These are phyloP conservation scores for Starmera quercuum DNA, from an alignment of 805 yeast genomes.

Conservation along the genomic window DNA sequence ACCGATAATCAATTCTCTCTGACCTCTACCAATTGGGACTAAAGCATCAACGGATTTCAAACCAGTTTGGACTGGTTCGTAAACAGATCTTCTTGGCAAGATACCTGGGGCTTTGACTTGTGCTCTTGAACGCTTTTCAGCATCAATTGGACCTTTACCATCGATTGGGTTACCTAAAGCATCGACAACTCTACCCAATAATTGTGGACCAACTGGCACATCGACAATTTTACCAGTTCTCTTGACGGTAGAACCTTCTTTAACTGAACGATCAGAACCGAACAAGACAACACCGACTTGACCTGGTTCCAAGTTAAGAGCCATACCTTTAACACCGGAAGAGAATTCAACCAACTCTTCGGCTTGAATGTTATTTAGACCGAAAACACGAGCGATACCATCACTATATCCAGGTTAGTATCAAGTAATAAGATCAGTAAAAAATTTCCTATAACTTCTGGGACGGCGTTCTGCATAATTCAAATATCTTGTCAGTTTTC, in stretches of 20 bases:
- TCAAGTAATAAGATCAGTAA: neutral
- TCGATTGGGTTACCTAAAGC: slow-evolving; percentile 99
- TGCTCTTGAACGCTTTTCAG: slow-evolving; percentile 83
- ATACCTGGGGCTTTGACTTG: slow-evolving; percentile 99
- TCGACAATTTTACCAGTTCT: slow-evolving; percentile 99
- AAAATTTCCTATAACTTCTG: slow-evolving; percentile 1
- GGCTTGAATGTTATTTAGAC: slow-evolving; percentile 99
- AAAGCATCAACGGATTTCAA: slow-evolving; percentile 97
- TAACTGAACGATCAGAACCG: slow-evolving; percentile 98
- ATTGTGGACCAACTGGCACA: slow-evolving; percentile 97
- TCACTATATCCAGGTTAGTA: slow-evolving; percentile 60
- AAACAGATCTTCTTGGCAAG: slow-evolving; percentile 97
- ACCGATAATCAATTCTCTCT: slow-evolving; percentile 99
- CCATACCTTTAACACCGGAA: slow-evolving; percentile 99
- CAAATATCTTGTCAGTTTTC: neutral
- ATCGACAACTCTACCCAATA: slow-evolving; percentile 98
- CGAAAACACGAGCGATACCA: slow-evolving; percentile 99
- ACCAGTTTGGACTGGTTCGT: slow-evolving; percentile 99
- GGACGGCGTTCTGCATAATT: neutral
- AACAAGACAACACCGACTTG: slow-evolving; percentile 99
- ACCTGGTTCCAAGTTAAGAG: slow-evolving; percentile 99
- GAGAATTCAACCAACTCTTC: slow-evolving; percentile 99
- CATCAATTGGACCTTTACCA: slow-evolving; percentile 97
- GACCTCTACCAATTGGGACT: slow-evolving; percentile 99
- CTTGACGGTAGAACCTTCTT: slow-evolving; percentile 99